Percentiles rank a stretch among this genome's conserved stretches.
Conservation (phyloP, 2,329 filamentous ascomycete genomes). For the Pestalotiopsis fici region DNA sequence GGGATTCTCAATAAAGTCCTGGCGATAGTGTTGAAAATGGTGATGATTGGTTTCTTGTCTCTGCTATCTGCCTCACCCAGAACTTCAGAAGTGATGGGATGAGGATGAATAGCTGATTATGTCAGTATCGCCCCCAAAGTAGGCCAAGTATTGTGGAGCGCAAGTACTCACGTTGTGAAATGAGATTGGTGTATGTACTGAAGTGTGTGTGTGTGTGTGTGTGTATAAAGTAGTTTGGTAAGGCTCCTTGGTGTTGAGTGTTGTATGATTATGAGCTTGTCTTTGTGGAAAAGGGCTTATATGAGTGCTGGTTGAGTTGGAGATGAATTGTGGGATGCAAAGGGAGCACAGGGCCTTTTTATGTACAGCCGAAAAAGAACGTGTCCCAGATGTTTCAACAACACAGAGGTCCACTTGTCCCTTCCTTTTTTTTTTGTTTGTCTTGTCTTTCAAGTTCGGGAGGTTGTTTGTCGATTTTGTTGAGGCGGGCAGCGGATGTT, state of each 20-base stretch:
- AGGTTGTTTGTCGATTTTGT: conserved; percentile 13
- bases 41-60: not conserved
- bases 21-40: not conserved
- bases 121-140: not conserved
- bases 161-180: not conserved
- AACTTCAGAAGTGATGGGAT: not conserved
- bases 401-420: conserved; percentile 10
- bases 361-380: conserved; percentile 7
- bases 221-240: too few relatives aligned
- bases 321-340: conserved; percentile 1
- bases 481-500: conserved; percentile 6
- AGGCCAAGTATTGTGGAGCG: not conserved
- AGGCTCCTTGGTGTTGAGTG: too few relatives aligned
- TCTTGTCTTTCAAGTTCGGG: not conserved
- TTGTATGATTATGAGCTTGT: too few relatives aligned
- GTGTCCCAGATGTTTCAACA: not conserved
- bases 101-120: not conserved
- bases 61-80: not conserved
- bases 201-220: not conserved
- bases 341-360: conserved; percentile 13
- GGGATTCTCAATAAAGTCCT: not conserved
- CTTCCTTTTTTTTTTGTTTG: conserved; percentile 11
- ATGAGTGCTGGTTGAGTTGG: not conserved
- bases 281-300: not conserved
- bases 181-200: not conserved